Base-by-base conservation (phyloP, 148 eudicot genomes). In the Chenopodium formosanum region DNA sequence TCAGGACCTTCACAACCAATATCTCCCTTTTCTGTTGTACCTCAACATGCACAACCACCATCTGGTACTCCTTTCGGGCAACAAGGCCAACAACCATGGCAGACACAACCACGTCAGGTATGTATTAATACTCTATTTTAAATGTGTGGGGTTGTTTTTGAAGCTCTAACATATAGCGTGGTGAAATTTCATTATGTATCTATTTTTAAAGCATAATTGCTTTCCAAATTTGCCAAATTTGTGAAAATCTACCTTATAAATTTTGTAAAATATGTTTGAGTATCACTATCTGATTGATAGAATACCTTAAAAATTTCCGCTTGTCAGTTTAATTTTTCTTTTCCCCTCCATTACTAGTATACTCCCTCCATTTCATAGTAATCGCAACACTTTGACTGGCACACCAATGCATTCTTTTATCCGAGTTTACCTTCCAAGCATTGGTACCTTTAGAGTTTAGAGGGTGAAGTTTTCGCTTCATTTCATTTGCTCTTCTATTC, bases 31-130 rank as follows among this genome's bases (percentile, higher is more conserved):
- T 77, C 91, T 47, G 81, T 85, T 70, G 85, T 86, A 60, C 80
- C 78, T 69, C 94, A 81, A 83, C 86, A 81, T 81, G 82, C 9
- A 44, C 84, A 85, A 25, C 92, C 89, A 46, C 88, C 91, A 66
- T 58, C 86, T 27, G 90, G 89, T 73, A 62, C 94, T 83, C 89
- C 91, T 17, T 89, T 81, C 80, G 98, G 93, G 71, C 80, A 88
- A 82, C 94, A 72, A 44, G 72, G 46, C 9, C 72, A 69, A 69
- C 75, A 69, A 87, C 78, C 78, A 63, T 95, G 98, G 97, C 87
- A 81, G 83, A 83, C 92, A 84, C 97, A 86, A 85, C 82, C 85
- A 3, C 89, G 76, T 17, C 97, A 94, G 97, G 99, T 84, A 80
- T 63, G 32, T 60, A 47, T 37, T 64, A 47, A n/a, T 52, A 32